Conservation (phyloP, 768 basidiomycete genomes). For the Multifurca ochricompacta region DNA sequence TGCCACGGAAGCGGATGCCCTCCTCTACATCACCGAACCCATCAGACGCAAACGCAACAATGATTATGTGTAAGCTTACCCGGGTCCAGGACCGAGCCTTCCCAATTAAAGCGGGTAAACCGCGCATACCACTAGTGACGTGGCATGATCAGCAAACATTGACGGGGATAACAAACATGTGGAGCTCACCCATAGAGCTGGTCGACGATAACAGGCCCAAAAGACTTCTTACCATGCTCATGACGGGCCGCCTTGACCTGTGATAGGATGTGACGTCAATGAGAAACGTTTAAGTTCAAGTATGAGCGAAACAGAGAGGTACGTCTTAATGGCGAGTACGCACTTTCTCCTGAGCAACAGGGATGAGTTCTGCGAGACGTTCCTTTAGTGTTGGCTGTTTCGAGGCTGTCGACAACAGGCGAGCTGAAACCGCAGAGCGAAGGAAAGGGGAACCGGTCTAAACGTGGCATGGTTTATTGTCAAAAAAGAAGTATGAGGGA, state of each 20-base stretch:
- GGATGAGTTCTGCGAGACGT: conserved; percentile 88
- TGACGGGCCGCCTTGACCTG: conserved; percentile 80
- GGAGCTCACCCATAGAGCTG: conserved; percentile 74
- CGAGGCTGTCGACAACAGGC: conserved; percentile 56
- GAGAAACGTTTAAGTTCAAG: not conserved
- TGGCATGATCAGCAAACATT: conserved; percentile 13
- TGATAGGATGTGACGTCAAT: conserved; percentile 14
- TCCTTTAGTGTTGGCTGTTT: conserved; percentile 83
- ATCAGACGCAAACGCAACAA: conserved; percentile 12
- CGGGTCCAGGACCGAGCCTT: conserved; percentile 94
- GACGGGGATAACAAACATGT: not conserved
- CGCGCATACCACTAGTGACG: conserved; percentile 66
- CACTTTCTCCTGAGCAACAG: conserved; percentile 72
- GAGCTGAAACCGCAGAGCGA: conserved; percentile 41
- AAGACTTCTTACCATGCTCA: conserved; percentile 85
- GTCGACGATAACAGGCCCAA: conserved; percentile 86
- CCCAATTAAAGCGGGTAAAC: conserved; percentile 96
- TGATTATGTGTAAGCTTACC: conserved; percentile 36
- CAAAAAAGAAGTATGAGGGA: conserved; percentile 16
- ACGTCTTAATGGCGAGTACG: conserved; percentile 19
- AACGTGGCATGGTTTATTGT: conserved; percentile 1
- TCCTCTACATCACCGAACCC: conserved; percentile 48
- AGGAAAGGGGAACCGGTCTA: conserved; percentile 43
- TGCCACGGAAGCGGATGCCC: conserved; percentile 97
- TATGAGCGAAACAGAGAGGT: not conserved